phyloP scores from a whole-genome alignment of 805 yeast genomes.

The Candida oleophila region DNA sequence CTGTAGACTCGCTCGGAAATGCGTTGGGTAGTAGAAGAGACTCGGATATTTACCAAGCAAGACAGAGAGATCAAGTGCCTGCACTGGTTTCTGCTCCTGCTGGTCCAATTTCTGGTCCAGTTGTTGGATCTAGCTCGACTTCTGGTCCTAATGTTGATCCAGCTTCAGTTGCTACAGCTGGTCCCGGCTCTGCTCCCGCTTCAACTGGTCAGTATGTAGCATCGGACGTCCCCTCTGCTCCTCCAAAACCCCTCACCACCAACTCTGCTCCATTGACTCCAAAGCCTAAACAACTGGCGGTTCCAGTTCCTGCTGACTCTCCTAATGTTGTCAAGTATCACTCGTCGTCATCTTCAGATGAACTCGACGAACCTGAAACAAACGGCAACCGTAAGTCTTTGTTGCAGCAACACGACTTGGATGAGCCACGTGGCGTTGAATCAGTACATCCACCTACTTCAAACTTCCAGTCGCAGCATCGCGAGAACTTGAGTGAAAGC shows the following conservation, averaged over 20 bases:
- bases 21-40: slow-evolving; percentile 3
- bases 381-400: slow-evolving; percentile 27
- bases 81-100: neutral
- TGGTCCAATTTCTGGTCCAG: neutral
- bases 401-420: slow-evolving; percentile 32
- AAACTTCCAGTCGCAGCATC: neutral
- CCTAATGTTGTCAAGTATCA: slow-evolving; percentile 38
- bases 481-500: slow-evolving; percentile 1
- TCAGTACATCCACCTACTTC: neutral
- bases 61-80: neutral
- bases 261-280: slow-evolving; percentile 10
- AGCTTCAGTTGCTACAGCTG: neutral
- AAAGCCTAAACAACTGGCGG: slow-evolving; percentile 14
- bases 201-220: neutral
- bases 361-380: slow-evolving; percentile 21
- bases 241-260: slow-evolving; percentile 1
- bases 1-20: slow-evolving; percentile 9
- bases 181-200: neutral
- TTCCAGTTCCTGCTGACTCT: slow-evolving; percentile 23
- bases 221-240: neutral
- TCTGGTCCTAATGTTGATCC: neutral
- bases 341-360: slow-evolving; percentile 27
- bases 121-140: neutral
- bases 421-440: slow-evolving; percentile 8
- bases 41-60: slow-evolving; percentile 1